These are phyloP conservation scores for Ophiocordyceps robertsii DNA, from an alignment of 2,329 filamentous ascomycete species.

Conservation along the genomic window DNA sequence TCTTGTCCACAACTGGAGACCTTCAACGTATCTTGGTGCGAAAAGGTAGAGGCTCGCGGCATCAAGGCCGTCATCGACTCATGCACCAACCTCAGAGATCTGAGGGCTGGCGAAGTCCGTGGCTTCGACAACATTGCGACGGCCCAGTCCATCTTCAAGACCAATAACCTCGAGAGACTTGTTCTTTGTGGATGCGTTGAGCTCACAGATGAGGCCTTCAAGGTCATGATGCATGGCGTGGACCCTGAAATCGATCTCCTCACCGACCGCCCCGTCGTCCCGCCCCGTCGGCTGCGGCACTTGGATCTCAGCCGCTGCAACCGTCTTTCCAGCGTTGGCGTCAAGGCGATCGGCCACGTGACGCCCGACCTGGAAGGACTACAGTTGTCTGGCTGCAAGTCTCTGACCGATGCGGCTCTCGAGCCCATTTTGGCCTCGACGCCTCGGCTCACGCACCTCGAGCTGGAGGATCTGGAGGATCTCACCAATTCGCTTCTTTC, in stretches of 20 bases:
- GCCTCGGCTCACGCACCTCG: slow-evolving; percentile 69
- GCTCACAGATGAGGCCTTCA: slow-evolving; percentile 61
- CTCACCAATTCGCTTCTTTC: slow-evolving; percentile 63
- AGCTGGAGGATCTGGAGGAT: slow-evolving; percentile 71
- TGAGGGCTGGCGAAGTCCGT: slow-evolving; percentile 68
- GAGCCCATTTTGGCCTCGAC: slow-evolving; percentile 60
- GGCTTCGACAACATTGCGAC: slow-evolving; percentile 67
- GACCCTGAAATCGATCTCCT: slow-evolving; percentile 71
- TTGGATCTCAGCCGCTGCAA: slow-evolving; percentile 73
- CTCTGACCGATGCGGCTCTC: slow-evolving; percentile 61
- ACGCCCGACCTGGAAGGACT: slow-evolving; percentile 72
- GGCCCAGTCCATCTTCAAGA: slow-evolving; percentile 60
- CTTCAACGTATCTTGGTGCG: slow-evolving; percentile 89
- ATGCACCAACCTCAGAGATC: slow-evolving; percentile 62
- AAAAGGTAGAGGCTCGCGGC: slow-evolving; percentile 66
- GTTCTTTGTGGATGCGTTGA: slow-evolving; percentile 69
- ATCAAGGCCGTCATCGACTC: slow-evolving; percentile 58
- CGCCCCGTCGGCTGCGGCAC: slow-evolving; percentile 66
- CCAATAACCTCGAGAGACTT: slow-evolving; percentile 72
- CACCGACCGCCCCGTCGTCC: slow-evolving; percentile 61
- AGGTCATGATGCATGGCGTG: slow-evolving; percentile 60
- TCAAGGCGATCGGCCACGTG: slow-evolving; percentile 59
- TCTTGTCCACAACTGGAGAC: slow-evolving; percentile 71
- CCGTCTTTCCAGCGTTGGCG: slow-evolving; percentile 56
- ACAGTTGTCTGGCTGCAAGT: slow-evolving; percentile 65